Base-by-base conservation (phyloP, 2,329 filamentous ascomycete species). In the Cytospora piceae region DNA sequence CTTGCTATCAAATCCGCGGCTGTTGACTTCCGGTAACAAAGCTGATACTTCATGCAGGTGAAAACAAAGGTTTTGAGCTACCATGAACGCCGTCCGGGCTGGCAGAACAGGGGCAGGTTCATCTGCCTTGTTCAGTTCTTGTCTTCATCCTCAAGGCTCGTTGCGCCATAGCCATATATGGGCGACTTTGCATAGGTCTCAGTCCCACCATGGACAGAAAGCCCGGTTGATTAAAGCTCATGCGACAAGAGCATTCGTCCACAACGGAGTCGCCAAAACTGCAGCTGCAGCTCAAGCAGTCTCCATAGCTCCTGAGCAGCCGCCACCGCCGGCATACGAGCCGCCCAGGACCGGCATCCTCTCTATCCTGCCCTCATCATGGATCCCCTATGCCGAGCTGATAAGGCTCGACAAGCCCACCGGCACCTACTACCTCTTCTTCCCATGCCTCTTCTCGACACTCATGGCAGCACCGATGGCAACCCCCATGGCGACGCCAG, bases 391-490 rank as follows among this genome's bases (percentile, higher is more conserved):
- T 73, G 92, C 88, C 57, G 92, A 96, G 74, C 85, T 96, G 17
- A 85, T 91, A 72, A 90, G 93, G 58, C 81, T 96, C 57, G 89
- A 95, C 77, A 95, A 93, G 73, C 93, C 92, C 1, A 84, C 88
- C 0, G 93, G 93, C 55, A 91, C 91, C 1, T 91, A 93, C 78
- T 95, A 95, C 74, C 87, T 96, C 67, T 94, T 90, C 80, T 91
- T 94, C 72, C 93, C 92, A 32, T 94, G 92, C 73, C 81, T 95
- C 15, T 96, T 94, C 80, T 94, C 91, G 64, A 93, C 92, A 0
- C 82, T 95, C 3, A 83, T 95, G 73, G 92, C 92, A 0, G 91
- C 91, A 2, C 89, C 90, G 0, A 83, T 94, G 72, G 81, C 85
- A 2, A 75, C 77, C 1, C 90, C 90, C 0, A 83, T 89, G 71